Percentiles rank a stretch among this genome's conserved stretches.
phyloP scores from a whole-genome alignment of 2,329 filamentous ascomycete species.

The Phaeosphaeria sp. region DNA sequence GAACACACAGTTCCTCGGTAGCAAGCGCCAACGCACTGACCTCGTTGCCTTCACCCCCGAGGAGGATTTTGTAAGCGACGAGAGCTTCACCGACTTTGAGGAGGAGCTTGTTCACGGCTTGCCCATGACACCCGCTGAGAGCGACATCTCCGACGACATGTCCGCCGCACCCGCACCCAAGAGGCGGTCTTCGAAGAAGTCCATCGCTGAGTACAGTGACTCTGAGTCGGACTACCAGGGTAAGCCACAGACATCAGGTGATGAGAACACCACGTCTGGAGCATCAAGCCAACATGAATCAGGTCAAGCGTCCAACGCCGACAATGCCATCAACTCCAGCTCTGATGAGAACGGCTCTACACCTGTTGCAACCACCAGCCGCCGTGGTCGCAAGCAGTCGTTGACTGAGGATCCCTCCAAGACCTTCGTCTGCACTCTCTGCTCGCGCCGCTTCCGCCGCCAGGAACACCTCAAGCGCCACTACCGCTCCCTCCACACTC shows the following conservation, averaged over 20 bases:
- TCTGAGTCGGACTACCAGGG: slow-evolving; percentile 45
- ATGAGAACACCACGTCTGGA: slow-evolving; percentile 42
- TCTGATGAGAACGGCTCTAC: slow-evolving; percentile 48
- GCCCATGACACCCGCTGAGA: slow-evolving; percentile 65
- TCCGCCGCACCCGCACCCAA: slow-evolving; percentile 23
- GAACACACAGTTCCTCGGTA: slow-evolving; percentile 66
- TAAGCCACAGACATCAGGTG: slow-evolving; percentile 43
- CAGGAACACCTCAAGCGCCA: slow-evolving; percentile 99
- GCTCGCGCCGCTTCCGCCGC: slow-evolving; percentile 94
- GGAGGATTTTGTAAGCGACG: slow-evolving; percentile 78
- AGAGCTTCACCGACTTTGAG: slow-evolving; percentile 78
- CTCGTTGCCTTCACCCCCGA: slow-evolving; percentile 67
- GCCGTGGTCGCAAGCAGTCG: slow-evolving; percentile 97
- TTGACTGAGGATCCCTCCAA: slow-evolving; percentile 97
- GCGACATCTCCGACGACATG: slow-evolving; percentile 50
- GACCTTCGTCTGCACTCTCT: slow-evolving; percentile 96
- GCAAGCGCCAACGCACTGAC: slow-evolving; percentile 76
- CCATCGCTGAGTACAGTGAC: slow-evolving; percentile 39
- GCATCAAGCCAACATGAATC: slow-evolving; percentile 46
- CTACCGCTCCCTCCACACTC: slow-evolving; percentile 96
- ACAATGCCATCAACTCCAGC: slow-evolving; percentile 56
- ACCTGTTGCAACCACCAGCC: slow-evolving; percentile 66
- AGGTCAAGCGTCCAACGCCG: slow-evolving; percentile 33
- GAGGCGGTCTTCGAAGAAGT: slow-evolving; percentile 39
- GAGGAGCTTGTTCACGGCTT: slow-evolving; percentile 70